Conservation (phyloP, 176 grass and related monocot genomes). For the Cenchrus purpureus region DNA sequence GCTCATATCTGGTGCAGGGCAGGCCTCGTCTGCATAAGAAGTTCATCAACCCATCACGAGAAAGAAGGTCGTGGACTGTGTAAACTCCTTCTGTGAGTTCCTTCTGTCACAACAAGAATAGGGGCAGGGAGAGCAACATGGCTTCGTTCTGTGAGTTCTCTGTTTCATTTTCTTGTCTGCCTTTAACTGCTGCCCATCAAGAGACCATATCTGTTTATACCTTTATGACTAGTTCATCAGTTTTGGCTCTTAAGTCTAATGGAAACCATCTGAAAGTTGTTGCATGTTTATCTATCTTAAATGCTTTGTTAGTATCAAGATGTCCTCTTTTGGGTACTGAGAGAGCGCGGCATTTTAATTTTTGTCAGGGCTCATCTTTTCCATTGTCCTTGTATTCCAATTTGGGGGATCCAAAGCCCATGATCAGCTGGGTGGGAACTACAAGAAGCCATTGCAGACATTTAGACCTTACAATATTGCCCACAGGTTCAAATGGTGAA, state of each 20-base stretch:
- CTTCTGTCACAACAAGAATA: background rate
- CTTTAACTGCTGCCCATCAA: background rate
- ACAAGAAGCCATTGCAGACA: too few species aligned
- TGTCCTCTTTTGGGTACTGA: background rate
- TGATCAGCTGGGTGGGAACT: conserved; percentile 1
- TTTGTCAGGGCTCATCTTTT: conserved; percentile 38
- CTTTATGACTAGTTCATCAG: background rate
- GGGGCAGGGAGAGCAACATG: conserved; percentile 13
- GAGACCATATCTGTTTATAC: background rate
- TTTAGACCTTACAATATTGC: conserved; percentile 59
- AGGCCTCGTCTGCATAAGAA: background rate
- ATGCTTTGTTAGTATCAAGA: background rate
- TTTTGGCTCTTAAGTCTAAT: background rate
- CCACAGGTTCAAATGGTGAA: conserved; percentile 66
- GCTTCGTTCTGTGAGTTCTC: conserved; percentile 27
- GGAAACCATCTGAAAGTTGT: background rate
- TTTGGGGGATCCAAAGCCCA: conserved; percentile 34
- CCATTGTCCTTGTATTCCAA: conserved; percentile 39
- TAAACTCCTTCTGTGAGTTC: background rate
- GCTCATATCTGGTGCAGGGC: background rate
- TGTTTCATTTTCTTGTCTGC: background rate
- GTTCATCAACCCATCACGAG: conserved; percentile 5
- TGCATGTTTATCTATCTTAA: background rate
- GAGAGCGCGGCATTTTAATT: background rate
- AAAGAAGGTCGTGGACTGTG: background rate